Evolutionary conservation across 2,329 filamentous ascomycete species (phyloP).

Genomic region (Cladosporium sp.): DNA sequence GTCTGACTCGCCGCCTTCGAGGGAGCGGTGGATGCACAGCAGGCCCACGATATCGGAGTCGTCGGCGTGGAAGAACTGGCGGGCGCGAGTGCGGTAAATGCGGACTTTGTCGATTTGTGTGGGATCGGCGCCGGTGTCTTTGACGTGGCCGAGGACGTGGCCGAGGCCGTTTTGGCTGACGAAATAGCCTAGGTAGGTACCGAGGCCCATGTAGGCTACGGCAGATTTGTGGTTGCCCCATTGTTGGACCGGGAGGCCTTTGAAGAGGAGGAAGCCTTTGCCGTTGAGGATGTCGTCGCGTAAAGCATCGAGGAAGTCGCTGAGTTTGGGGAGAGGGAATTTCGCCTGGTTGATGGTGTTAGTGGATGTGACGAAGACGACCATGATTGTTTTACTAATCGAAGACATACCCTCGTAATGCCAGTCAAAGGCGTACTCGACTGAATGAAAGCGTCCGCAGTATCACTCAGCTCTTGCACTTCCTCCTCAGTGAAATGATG

Average conservation of each 20-base stretch:
- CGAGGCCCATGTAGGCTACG: conserved; percentile 83
- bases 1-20: conserved; percentile 80
- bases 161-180: conserved; percentile 80
- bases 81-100: conserved; percentile 83
- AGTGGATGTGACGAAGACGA: background rate
- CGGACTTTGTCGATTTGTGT: conserved; percentile 79
- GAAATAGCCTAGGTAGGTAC: conserved; percentile 79
- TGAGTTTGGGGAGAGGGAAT: conserved; percentile 59
- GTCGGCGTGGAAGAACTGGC: conserved; percentile 83
- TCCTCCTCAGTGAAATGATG: conserved; percentile 65
- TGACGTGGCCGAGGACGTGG: conserved; percentile 84
- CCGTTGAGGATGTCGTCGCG: conserved; percentile 69
- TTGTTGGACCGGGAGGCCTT: conserved; percentile 69
- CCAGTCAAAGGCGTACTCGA: conserved; percentile 65
- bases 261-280: conserved; percentile 88
- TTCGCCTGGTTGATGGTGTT: conserved; percentile 39
- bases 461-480: conserved; percentile 60
- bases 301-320: conserved; percentile 51
- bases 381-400: background rate
- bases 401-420: conserved; percentile 53
- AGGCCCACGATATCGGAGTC: conserved; percentile 79
- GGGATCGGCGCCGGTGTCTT: conserved; percentile 79
- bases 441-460: conserved; percentile 66
- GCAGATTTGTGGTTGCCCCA: conserved; percentile 80
- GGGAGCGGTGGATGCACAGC: conserved; percentile 71